Evolutionary conservation across 2,329 filamentous ascomycete genomes (phyloP).

Genomic region (Dothideomycetidae sp.): DNA sequence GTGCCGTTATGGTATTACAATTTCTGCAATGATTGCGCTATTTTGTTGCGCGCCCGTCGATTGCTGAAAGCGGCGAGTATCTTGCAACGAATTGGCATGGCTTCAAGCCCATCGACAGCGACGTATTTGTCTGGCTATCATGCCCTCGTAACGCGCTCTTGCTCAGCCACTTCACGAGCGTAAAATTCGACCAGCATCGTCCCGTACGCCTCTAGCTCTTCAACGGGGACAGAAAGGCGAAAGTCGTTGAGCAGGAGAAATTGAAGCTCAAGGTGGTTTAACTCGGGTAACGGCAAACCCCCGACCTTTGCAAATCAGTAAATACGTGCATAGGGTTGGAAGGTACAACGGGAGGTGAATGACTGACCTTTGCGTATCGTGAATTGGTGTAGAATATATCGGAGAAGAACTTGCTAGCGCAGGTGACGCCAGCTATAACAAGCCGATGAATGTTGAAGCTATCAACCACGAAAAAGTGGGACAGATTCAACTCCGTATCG

Average conservation of each 20-base stretch:
- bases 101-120: too few species aligned
- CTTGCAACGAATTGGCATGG: too few species aligned
- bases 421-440: constrained; percentile 93
- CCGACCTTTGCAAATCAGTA: too few species aligned
- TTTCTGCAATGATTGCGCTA: not conserved
- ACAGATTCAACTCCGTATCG: constrained; percentile 33
- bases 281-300: constrained; percentile 74
- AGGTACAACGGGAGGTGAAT: too few species aligned
- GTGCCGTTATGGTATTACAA: not conserved
- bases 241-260: constrained; percentile 95
- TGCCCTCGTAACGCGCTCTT: constrained; percentile 1
- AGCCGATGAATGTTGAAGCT: constrained; percentile 97
- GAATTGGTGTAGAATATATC: constrained; percentile 99
- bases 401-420: constrained; percentile 98
- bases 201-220: constrained; percentile 91
- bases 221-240: constrained; percentile 77
- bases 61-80: too few species aligned
- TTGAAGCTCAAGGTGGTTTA: constrained; percentile 92
- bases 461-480: constrained; percentile 83
- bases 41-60: too few species aligned
- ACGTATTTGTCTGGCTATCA: too few species aligned
- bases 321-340: too few species aligned
- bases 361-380: constrained; percentile 85
- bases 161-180: constrained; percentile 63
- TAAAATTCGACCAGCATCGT: constrained; percentile 99